Percentiles rank a stretch among this genome's conserved stretches.
phyloP scores from a whole-genome alignment of 1,284 basidiomycete species.

The Gymnopus androsaceus region DNA sequence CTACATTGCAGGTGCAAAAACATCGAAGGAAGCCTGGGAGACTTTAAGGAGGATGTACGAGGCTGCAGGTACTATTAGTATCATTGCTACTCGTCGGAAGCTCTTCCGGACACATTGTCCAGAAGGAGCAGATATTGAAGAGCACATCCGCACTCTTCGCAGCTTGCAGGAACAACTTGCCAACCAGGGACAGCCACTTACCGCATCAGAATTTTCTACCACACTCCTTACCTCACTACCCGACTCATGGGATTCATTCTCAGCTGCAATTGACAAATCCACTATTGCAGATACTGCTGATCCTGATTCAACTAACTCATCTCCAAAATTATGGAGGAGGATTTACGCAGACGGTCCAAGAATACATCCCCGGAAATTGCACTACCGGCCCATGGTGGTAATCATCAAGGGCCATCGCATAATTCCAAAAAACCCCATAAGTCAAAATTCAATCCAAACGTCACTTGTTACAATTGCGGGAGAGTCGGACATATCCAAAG shows the following conservation, averaged over 20 bases:
- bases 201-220: constrained; percentile 35
- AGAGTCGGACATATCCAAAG: constrained; percentile 4
- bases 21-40: constrained; percentile 28
- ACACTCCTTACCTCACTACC: constrained; percentile 37
- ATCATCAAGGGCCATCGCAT: no score
- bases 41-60: constrained; percentile 29
- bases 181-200: constrained; percentile 20
- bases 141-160: constrained; percentile 29
- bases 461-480: constrained; percentile 11
- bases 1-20: constrained; percentile 23
- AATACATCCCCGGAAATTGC: constrained; percentile 18
- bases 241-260: constrained; percentile 37
- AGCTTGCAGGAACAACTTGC: constrained; percentile 22
- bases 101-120: constrained; percentile 26
- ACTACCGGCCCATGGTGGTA: constrained; percentile 12
- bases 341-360: constrained; percentile 16
- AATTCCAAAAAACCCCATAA: constrained; percentile 14
- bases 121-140: constrained; percentile 30
- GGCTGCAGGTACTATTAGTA: constrained; percentile 27
- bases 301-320: constrained; percentile 19
- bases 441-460: constrained; percentile 1
- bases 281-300: constrained; percentile 17
- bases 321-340: constrained; percentile 34
- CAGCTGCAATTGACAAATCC: constrained; percentile 24
- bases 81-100: constrained; percentile 27